phyloP scores from a whole-genome alignment of 1,139 yeast genomes.

The Scheffersomyces quercinus region DNA sequence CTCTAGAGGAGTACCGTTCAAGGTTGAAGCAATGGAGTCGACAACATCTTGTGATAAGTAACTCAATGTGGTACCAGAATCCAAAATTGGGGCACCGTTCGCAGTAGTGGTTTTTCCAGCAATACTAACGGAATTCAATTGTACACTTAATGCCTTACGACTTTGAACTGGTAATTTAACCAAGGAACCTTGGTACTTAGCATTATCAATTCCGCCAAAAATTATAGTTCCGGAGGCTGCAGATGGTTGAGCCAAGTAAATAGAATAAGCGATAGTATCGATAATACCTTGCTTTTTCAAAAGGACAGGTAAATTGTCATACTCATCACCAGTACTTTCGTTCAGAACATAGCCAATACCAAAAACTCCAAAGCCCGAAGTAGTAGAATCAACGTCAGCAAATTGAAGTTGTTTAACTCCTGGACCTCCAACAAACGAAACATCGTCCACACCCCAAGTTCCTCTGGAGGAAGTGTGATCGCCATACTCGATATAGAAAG shows the following conservation, averaged over 20 bases:
- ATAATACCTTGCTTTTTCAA: conserved; percentile 20
- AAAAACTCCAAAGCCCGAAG: conserved; percentile 14
- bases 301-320: conserved; percentile 21
- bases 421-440: neutral
- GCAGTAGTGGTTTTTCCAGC: conserved; percentile 23
- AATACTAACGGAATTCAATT: conserved; percentile 17
- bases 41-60: conserved; percentile 1
- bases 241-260: conserved; percentile 17
- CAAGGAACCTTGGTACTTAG: conserved; percentile 25
- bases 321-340: conserved; percentile 11
- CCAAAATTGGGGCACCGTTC: conserved; percentile 11
- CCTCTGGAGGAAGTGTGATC: neutral
- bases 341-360: conserved; percentile 17
- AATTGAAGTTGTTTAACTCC: conserved; percentile 12
- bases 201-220: conserved; percentile 32
- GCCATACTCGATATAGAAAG: neutral
- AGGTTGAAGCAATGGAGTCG: no score
- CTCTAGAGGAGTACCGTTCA: no score
- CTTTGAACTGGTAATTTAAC: neutral
- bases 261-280: conserved; percentile 19
- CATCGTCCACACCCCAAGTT: neutral
- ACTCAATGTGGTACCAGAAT: conserved; percentile 19
- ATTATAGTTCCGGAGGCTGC: conserved; percentile 21
- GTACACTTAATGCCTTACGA: no score
- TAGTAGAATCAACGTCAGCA: conserved; percentile 14